Conservation (phyloP, 768 basidiomycete species). For the Lactifluus subvellereus region DNA sequence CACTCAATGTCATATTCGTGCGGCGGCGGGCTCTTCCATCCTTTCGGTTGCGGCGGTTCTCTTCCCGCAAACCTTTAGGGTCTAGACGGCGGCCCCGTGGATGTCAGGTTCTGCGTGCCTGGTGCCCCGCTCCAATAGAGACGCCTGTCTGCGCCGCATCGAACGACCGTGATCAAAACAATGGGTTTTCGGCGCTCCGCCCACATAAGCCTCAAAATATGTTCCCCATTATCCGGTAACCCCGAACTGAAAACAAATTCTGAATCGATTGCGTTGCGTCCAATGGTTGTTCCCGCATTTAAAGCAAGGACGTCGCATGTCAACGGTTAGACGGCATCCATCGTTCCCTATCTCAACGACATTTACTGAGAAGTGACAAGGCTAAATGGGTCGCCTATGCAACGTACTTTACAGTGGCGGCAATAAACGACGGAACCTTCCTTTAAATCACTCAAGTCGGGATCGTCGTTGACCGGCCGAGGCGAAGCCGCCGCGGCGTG, state of each 20-base stretch:
- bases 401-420: conserved; percentile 12
- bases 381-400: conserved; percentile 19
- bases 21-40: background rate
- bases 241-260: background rate
- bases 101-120: conserved; percentile 16
- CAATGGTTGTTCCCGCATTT: background rate
- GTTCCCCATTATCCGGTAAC: background rate
- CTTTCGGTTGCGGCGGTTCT: background rate
- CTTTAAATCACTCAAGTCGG: conserved; percentile 13
- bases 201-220: conserved; percentile 6
- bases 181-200: conserved; percentile 18
- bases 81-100: conserved; percentile 21
- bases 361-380: conserved; percentile 9
- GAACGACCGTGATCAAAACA: conserved; percentile 13
- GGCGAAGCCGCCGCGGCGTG: conserved; percentile 2
- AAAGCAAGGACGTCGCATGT: conserved; percentile 9
- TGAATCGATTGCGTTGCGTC: conserved; percentile 4
- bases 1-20: background rate
- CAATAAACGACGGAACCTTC: conserved; percentile 14
- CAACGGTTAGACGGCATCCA: background rate
- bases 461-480: conserved; percentile 18
- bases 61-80: conserved; percentile 8
- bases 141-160: conserved; percentile 20
- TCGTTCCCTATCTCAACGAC: conserved; percentile 5
- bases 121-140: conserved; percentile 8